Evolutionary conservation across 2,329 filamentous ascomycete genomes (phyloP), one percentile per base, ranked within the genome.

Genomic region (Cercospora beticola): DNA sequence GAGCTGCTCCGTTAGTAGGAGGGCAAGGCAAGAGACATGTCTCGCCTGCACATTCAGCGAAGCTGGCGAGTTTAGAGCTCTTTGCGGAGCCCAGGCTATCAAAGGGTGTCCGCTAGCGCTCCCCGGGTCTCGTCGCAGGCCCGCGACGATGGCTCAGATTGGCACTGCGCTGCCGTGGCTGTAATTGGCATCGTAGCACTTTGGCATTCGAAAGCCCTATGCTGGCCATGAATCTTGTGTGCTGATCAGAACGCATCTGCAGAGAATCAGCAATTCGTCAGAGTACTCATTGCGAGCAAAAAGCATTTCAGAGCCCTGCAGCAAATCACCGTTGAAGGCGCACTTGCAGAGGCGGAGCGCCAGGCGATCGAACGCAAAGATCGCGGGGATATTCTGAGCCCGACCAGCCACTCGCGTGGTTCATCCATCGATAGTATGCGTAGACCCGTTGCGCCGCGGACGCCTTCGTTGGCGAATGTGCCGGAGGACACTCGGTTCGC

Each of bases 291-390:
- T 61, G 90, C 90, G 71, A 93, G 93, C 69, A 89, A 88, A 75
- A 94, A 91, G 79, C 88, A 90, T 31, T 95, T 98, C 71, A 92
- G 97, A 78, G 91, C 91, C 1, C 82, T 98, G 46, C 88, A 94
- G 28, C 88, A 90, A 14, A 97, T 98, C 75, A 98, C 94, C 0
- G 84, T 98, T 0, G 94, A 98, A 77, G 95, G 92, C 75, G 95
- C 92, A 0, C 92, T 95, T 76, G 91, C 94, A 78, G 94, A 98
- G 78, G 91, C 98, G 30, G 92, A 97, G 78, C 89, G 92, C 65
- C 88, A 91, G 70, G 90, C 89, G 69, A 88, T 91, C 70, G 86
- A 86, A 67, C 87, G 77, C 89, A 97, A 82, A 88, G 77, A 78
- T 40, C 72, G 73, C 30, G 73, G 72, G 36, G 72, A 70, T 52